These are phyloP conservation scores for Strobilomyces echinocephalus DNA, from an alignment of 768 basidiomycete genomes.

Conservation along the genomic window DNA sequence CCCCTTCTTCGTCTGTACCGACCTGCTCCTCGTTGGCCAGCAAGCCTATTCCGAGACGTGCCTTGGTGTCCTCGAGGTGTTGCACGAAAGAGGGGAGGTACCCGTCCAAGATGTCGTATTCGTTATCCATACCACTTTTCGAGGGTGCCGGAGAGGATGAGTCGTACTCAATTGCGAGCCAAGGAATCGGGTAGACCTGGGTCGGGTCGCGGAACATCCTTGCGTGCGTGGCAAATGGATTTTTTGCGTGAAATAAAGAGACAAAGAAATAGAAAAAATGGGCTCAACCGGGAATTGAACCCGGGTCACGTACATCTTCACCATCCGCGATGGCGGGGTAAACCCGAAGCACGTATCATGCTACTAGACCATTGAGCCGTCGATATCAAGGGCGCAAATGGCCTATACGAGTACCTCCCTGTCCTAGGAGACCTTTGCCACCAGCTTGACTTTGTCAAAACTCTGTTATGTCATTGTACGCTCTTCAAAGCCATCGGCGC, in stretches of 20 bases:
- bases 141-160: neutral
- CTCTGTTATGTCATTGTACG: no score
- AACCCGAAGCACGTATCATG: constrained; percentile 35
- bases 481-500: no score
- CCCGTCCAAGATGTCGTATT: constrained; percentile 17
- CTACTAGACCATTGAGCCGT: constrained; percentile 34
- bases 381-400: neutral
- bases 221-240: neutral
- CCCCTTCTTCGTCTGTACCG: neutral
- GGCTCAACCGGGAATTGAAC: constrained; percentile 33
- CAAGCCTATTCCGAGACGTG: constrained; percentile 12
- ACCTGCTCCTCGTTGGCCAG: neutral
- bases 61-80: constrained; percentile 24
- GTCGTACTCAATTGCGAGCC: constrained; percentile 1
- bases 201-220: constrained; percentile 14
- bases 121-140: constrained; percentile 5
- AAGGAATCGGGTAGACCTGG: neutral
- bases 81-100: constrained; percentile 25
- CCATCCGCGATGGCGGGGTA: constrained; percentile 18
- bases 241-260: neutral
- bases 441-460: no score
- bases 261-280: constrained; percentile 17
- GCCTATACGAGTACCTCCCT: neutral
- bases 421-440: no score
- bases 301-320: constrained; percentile 35